These are phyloP conservation scores for Metroxylon sagu DNA, from an alignment of 176 grass and related monocot species.

Conservation along the genomic window DNA sequence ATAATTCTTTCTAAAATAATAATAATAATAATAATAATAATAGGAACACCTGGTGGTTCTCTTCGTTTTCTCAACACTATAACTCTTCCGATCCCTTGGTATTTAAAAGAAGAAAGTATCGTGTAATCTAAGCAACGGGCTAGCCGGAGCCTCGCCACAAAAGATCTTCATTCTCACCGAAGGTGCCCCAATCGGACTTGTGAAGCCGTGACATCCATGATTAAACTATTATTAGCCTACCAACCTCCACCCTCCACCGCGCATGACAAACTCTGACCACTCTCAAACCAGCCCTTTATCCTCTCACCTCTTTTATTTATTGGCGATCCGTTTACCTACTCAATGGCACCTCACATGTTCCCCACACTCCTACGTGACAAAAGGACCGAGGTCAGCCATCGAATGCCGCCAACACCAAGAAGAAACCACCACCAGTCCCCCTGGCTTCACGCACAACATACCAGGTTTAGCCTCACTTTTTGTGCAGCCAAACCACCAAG, in stretches of 20 bases:
- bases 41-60: too few species aligned
- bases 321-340: slow-evolving; percentile 5
- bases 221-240: not conserved
- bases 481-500: not conserved
- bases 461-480: slow-evolving; percentile 10
- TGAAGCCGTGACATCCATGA: not conserved
- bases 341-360: slow-evolving; percentile 17
- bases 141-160: not conserved
- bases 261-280: not conserved
- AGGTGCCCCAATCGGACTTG: not conserved
- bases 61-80: too few species aligned
- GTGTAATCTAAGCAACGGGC: too few species aligned
- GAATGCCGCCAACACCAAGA: not conserved
- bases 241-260: not conserved
- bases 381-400: not conserved
- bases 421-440: slow-evolving; percentile 15
- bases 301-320: not conserved
- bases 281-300: not conserved
- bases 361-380: slow-evolving; percentile 2
- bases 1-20: too few species aligned
- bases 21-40: too few species aligned
- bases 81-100: too few species aligned
- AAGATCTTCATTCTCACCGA: not conserved
- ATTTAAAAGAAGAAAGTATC: too few species aligned
- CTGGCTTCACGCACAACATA: slow-evolving; percentile 20